Evolutionary conservation across 768 basidiomycete species (phyloP), one percentile per base, ranked within the genome.

Genomic region (Postia placenta): DNA sequence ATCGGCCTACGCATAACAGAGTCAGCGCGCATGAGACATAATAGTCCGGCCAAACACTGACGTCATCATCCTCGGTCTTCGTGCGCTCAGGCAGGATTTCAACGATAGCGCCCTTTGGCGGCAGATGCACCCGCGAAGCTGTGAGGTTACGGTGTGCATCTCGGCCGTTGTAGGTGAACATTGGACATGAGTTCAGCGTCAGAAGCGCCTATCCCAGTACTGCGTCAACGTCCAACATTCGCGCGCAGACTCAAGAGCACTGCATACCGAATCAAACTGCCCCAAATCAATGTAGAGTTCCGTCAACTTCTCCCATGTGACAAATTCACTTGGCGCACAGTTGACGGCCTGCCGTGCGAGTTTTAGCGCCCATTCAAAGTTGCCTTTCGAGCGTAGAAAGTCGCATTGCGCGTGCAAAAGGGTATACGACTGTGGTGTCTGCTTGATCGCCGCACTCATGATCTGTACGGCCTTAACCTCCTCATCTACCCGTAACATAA

Each of bases 141-240:
- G 86, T 74, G 9, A 97, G 80, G 64, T 78, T 81, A 3, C 93
- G 80, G 63, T 99, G 96, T 2, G 85, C 74, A 65, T 99, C 96
- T 19, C 94, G 83, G 38, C 96, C 95, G 61, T 96, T 96, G 70
- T 89, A 98, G 6, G 96, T 98, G 69, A 99, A 99, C 96, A 99
- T 98, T 2, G 95, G 94, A 70, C 96, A 97, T n/a, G 94, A 97
- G 63, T 97, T 97, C 42, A 97, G 80, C 1, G 95, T 96, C 36
- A 97, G 73, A 12, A 98, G 72, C 0, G 93, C 92, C 74, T 75
- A 41, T 6, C 12, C 11, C 9, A 20, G 26, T 5, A n/a, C 9
- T 47, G 11, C 14, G 35, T 30, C 17, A 23, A 17, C 25, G 14
- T 9, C 22, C 22, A 33, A 15, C 30, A 33, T 33, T 33, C 30